Evolutionary conservation across 2,329 filamentous ascomycete species (phyloP), one percentile per base, ranked within the genome.

Genomic region (Leptosphaerulina australis): DNA sequence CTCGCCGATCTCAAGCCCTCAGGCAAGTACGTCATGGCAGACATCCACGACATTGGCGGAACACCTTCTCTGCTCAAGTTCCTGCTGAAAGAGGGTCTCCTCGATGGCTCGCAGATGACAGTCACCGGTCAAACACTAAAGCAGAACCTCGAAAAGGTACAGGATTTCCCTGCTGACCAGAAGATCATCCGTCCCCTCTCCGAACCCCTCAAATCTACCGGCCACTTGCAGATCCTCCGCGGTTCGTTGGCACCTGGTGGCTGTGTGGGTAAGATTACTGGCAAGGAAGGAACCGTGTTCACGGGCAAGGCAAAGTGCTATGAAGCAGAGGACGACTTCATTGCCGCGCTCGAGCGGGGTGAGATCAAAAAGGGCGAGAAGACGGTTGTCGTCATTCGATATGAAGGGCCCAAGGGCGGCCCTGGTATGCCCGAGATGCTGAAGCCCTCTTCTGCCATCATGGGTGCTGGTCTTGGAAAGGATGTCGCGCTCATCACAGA

Each of bases 351-450:
- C 21, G 87, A 90, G 71, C 74, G 76, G 28, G 83, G 84, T 17
- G 84, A 86, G 57, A 84, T 90, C 70, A 88, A 86, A 70, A 88
- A 88, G 76, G 86, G 86, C 44, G 87, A 90, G 67, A 90, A 90
- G 75, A 88, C 84, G 0, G 87, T 90, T 30, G 86, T 90, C 22
- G 84, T 90, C 43, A 89, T 90, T 71, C 84, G 87, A 34, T 90
- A 89, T 70, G 85, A 87, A 63, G 87, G 87, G 1, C 87, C 87
- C 29, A 88, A 88, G 73, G 87, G 87, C 48, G 86, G 86, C 2
- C 87, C 87, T 1, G 87, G 87, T 50, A 89, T 89, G 88, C 86
- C 82, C 5, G 87, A 90, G 75, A 88, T 88, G 85, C 72, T 90
- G 63, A 89, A 89, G 71, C 86, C 87, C 38, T 84, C 80, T 38